phyloP scores from a whole-genome alignment of 1,139 yeast species.

The Yamadazyma triangularis region DNA sequence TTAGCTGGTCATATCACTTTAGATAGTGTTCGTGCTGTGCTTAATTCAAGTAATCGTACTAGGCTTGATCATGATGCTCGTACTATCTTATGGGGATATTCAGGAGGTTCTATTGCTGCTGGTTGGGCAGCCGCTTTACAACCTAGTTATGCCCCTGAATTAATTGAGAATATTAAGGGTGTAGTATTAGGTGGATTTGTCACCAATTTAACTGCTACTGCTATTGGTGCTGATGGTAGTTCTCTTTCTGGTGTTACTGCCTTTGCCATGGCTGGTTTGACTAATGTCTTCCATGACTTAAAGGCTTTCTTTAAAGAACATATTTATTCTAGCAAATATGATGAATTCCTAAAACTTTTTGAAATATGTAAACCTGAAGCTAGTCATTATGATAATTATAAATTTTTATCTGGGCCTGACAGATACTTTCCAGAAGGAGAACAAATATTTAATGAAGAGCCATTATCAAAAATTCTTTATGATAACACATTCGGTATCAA shows the following conservation, averaged over 20 bases:
- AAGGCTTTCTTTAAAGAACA: slow-evolving; percentile 6
- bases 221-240: slow-evolving; percentile 21
- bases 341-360: slow-evolving; percentile 12
- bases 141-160: slow-evolving; percentile 32
- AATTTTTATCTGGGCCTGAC: slow-evolving; percentile 13
- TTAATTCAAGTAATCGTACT: slow-evolving; percentile 20
- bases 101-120: slow-evolving; percentile 37
- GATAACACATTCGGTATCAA: slow-evolving; percentile 20
- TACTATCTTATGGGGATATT: slow-evolving; percentile 33
- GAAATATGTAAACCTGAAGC: slow-evolving; percentile 13
- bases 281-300: slow-evolving; percentile 23
- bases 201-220: slow-evolving; percentile 25
- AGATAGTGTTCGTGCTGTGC: slow-evolving; percentile 27
- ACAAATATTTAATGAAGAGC: slow-evolving; percentile 12
- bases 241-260: slow-evolving; percentile 27
- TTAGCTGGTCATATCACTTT: slow-evolving; percentile 29
- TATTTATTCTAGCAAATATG: slow-evolving; percentile 11
- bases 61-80: slow-evolving; percentile 24
- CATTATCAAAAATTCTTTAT: slow-evolving; percentile 11
- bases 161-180: slow-evolving; percentile 20
- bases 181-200: slow-evolving; percentile 34
- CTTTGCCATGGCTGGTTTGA: slow-evolving; percentile 23
- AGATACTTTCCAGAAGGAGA: slow-evolving; percentile 15
- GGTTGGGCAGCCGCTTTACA: slow-evolving; percentile 36
- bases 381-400: slow-evolving; percentile 9